Conservation (phyloP, 192 early-diverging fungal genomes). For the Cetraspora pellucida region DNA sequence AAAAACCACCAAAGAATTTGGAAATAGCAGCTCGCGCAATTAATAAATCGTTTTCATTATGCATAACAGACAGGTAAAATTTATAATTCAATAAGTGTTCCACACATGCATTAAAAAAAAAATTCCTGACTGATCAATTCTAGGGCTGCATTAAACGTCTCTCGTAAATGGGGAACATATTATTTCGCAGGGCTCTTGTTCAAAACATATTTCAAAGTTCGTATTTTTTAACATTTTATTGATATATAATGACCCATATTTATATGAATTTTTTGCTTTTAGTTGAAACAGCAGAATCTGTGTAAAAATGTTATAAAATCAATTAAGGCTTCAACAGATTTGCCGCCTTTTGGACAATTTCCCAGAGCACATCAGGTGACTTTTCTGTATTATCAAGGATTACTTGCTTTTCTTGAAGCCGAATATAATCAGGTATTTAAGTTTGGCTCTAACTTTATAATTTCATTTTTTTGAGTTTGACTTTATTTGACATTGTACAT, state of each 20-base stretch:
- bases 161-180: conserved; percentile 94
- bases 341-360: conserved; percentile 74
- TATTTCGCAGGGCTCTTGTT: conserved; percentile 85
- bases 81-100: neutral
- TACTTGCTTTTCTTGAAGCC: conserved; percentile 85
- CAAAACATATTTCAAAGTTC: conserved; percentile 82
- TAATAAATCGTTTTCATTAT: conserved; percentile 87
- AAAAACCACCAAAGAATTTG: conserved; percentile 48
- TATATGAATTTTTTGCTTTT: conserved; percentile 8
- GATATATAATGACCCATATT: neutral
- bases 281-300: conserved; percentile 78
- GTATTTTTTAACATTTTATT: conserved; percentile 33
- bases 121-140: neutral
- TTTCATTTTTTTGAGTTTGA: neutral
- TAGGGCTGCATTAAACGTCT: conserved; percentile 48
- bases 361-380: conserved; percentile 86
- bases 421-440: conserved; percentile 65
- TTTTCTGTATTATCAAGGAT: conserved; percentile 84
- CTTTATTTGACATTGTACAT: neutral
- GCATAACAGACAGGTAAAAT: conserved; percentile 82
- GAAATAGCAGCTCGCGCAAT: conserved; percentile 85
- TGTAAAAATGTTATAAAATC: conserved; percentile 82
- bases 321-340: conserved; percentile 64
- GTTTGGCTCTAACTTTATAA: neutral
- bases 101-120: conserved; percentile 14